Conservation (phyloP, 176 grass and related monocot genomes). For the Rhynchospora pubera region DNA sequence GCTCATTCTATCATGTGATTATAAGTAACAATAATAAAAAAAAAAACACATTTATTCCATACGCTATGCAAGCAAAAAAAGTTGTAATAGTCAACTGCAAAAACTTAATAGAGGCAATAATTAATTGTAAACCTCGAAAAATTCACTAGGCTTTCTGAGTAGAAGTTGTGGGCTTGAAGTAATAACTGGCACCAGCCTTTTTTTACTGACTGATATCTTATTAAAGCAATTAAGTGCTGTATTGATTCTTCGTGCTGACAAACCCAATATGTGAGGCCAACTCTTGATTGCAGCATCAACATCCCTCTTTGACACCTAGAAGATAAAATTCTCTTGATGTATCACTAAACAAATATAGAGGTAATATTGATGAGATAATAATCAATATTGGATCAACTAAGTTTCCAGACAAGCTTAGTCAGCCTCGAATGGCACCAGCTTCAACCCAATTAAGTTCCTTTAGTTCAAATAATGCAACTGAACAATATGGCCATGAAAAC, state of each 20-base stretch:
- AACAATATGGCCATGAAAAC: not conserved
- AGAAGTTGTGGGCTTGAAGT: constrained; percentile 89
- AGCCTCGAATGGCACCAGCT: not conserved
- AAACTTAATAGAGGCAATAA: not conserved
- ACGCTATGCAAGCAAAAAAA: not conserved
- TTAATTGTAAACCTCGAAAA: constrained; percentile 44
- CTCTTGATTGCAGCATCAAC: constrained; percentile 47
- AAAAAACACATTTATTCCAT: not conserved
- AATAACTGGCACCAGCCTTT: constrained; percentile 61
- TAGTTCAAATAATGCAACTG: not conserved
- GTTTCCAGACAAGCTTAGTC: not conserved
- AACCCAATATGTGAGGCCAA: constrained; percentile 87
- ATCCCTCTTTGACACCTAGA: constrained; percentile 49
- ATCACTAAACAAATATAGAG: not conserved
- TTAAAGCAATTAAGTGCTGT: constrained; percentile 44
- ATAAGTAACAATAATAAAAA: not conserved
- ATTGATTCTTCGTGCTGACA: constrained; percentile 61
- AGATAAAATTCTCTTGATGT: constrained; percentile 3
- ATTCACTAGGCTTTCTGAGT: constrained; percentile 65
- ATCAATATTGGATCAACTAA: not conserved
- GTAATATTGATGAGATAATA: not conserved
- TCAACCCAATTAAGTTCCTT: not conserved
- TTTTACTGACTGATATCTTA: constrained; percentile 56
- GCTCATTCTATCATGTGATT: not conserved
- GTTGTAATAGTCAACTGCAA: not conserved